A percentile compares a stretch with the other conserved stretches of the same genome.
Evolutionary conservation across 495 filamentous ascomycete genomes (phyloP).

Genomic region (Aspergillus affinis): DNA sequence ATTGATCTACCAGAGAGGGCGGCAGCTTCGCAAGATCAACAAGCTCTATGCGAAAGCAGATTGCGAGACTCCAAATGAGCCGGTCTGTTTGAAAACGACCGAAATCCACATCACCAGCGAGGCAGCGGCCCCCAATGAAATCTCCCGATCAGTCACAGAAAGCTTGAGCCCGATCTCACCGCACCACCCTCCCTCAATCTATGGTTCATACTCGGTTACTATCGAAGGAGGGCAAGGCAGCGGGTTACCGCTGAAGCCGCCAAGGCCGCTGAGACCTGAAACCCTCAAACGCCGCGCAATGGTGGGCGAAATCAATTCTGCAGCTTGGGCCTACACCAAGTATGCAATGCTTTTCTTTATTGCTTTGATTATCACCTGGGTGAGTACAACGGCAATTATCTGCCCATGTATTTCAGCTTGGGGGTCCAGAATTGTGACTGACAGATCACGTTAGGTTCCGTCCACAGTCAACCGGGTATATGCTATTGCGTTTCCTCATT

Average conservation of each 20-base stretch:
- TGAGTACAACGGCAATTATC: conserved; percentile 20
- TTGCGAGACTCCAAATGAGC: conserved; percentile 21
- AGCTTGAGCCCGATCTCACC: not conserved
- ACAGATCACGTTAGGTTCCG: conserved; percentile 52
- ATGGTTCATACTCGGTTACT: conserved; percentile 37
- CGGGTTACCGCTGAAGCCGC: conserved; percentile 8
- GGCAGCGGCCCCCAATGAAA: conserved; percentile 18
- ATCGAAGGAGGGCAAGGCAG: conserved; percentile 29
- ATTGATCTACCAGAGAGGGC: conserved; percentile 61
- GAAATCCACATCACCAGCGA: conserved; percentile 53
- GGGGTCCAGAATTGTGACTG: conserved; percentile 5
- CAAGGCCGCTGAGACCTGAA: conserved; percentile 14
- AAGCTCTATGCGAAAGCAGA: conserved; percentile 40
- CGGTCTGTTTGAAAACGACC: conserved; percentile 59
- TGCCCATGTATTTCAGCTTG: not conserved
- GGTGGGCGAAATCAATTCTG: conserved; percentile 30
- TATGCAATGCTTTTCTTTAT: conserved; percentile 85
- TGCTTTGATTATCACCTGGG: conserved; percentile 80
- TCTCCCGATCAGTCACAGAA: not conserved
- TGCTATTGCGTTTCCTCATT: conserved; percentile 55
- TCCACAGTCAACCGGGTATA: conserved; percentile 79
- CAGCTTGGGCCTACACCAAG: conserved; percentile 76
- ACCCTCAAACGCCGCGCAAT: conserved; percentile 21
- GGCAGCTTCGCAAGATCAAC: conserved; percentile 42
- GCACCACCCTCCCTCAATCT: conserved; percentile 12